Evolutionary conservation across 108 stramenopile species (phyloP), one percentile per base, ranked within the genome.

Genomic region (Cyclotella cryptica): DNA sequence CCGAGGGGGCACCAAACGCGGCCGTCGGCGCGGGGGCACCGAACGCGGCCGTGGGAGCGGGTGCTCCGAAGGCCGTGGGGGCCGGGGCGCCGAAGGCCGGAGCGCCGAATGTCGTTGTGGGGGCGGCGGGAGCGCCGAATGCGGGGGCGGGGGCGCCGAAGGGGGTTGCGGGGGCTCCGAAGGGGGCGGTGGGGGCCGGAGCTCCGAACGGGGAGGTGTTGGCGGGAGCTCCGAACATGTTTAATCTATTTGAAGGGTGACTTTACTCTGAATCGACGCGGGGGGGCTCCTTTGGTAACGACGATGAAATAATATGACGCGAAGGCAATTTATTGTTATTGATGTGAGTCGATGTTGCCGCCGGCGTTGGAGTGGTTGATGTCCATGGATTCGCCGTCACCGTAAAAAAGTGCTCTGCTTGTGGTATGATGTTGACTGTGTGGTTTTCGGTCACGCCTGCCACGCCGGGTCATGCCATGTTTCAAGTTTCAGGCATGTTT

Each of bases 111-210:
- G 84, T 69, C 19, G 71, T 64, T 22, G 78, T 66, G 22, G 78
- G 61, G 26, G 77, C 77, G 54, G 76, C 54, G 58, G 84, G 26
- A 27, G 77, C 77, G 21, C 80, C 84, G 74, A 86, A 81, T 13
- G 74, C 71, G 39, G 81, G 66, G 45, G 84, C 74, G 28, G 84
- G 74, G 22, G 80, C 80, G 14, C 84, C 84, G 46, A 84, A 79
- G 18, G 78, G 77, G 1, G 73, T 59, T 42, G 74, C 35, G n/a
- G 79, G 66, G 11, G 79, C 79, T 49, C 81, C 69, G 22, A 72
- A 72, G n/a, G 55, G 55, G n/a, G 15, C 64, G 40, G 74, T 54
- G 8, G 71, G 65, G n/a, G 71, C 66, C 24, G 77, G 73, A 11
- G 79, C 80, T 13, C 84, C 84, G 54, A 83, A 79, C 57, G 78